Evolutionary conservation across 306 rosid species (phyloP), one percentile per base, ranked within the genome.

Genomic region (Casuarina glauca): DNA sequence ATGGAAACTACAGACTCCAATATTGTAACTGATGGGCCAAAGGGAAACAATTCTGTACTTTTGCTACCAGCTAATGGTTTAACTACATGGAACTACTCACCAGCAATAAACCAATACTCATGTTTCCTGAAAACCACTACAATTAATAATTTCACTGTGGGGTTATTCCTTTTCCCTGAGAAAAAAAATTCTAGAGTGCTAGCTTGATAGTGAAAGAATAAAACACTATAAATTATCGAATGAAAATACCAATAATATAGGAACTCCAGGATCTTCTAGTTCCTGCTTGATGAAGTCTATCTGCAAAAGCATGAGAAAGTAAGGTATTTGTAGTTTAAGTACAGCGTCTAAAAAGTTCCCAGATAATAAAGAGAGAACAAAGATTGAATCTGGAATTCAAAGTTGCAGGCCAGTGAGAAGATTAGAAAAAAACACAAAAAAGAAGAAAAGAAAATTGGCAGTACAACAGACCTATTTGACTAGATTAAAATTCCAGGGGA

Each of bases 251-350:
- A 93, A 86, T 75, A 93, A 17, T 71, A 95, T 70, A 74, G 99
- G 99, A 87, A 87, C 84, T 86, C 84, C 86, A 77, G 46, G 63
- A 79, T 84, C 80, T 63, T 79, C 89, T 79, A 91, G 80, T 62
- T 95, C 96, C 80, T 93, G 91, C 76, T 77, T 80, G 83, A 95
- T 90, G 89, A 93, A 89, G 64, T 86, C 87, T 76, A 87, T 74
- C 97, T 93, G 86, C 83, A 82, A 81, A 77, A 74, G 76, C 55
- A 74, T 6, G 76, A 70, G 75, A 79, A 49, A 45, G 32, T 58
- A 9, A 70, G 74, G 39, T 80, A 80, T 69, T 7, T 61, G 69
- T 50, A 44, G 64, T 80, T 26, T 54, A 82, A 32, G 69, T 60
- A 69, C 32, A 41, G 9, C 42, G 41, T 4, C 70, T 66, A 45